Conservation (phyloP, 495 filamentous ascomycete species). For the Neurospora terricola region DNA sequence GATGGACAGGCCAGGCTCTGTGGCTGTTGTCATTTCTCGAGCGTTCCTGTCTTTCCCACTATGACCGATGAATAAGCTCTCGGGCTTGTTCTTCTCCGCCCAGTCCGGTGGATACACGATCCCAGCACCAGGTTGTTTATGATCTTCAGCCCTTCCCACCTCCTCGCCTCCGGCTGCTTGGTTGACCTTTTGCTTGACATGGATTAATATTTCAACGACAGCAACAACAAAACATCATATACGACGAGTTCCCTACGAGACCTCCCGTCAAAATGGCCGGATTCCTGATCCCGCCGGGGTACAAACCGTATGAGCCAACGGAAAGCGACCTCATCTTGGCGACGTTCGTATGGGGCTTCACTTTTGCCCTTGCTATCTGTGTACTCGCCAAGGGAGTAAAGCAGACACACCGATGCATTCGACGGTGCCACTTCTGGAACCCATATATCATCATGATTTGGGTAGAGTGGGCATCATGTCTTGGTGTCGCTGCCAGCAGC, state of each 20-base stretch:
- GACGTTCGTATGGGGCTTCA: conserved; percentile 20
- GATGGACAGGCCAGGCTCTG: background rate
- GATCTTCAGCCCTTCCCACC: background rate
- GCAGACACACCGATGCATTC: conserved; percentile 17
- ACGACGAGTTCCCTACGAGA: background rate
- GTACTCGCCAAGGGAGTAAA: conserved; percentile 11
- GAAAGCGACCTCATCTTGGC: conserved; percentile 15
- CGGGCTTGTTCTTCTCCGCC: background rate
- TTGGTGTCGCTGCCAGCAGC: conserved; percentile 10
- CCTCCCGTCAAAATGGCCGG: conserved; percentile 4
- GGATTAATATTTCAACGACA: background rate
- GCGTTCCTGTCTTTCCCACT: background rate
- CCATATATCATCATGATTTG: conserved; percentile 26
- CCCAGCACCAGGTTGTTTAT: background rate
- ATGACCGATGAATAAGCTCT: background rate
- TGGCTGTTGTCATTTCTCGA: background rate
- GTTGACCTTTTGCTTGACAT: background rate
- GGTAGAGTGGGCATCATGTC: conserved; percentile 10
- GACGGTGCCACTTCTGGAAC: conserved; percentile 2
- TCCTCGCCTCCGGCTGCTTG: background rate
- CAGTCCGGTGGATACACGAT: background rate
- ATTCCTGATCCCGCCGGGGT: conserved; percentile 17
- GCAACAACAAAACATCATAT: background rate
- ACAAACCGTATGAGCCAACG: background rate
- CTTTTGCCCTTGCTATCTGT: conserved; percentile 14